Evolutionary conservation across 1,284 basidiomycete genomes (phyloP), one percentile per base, ranked within the genome.

Genomic region (Rhizoctonia solani): DNA sequence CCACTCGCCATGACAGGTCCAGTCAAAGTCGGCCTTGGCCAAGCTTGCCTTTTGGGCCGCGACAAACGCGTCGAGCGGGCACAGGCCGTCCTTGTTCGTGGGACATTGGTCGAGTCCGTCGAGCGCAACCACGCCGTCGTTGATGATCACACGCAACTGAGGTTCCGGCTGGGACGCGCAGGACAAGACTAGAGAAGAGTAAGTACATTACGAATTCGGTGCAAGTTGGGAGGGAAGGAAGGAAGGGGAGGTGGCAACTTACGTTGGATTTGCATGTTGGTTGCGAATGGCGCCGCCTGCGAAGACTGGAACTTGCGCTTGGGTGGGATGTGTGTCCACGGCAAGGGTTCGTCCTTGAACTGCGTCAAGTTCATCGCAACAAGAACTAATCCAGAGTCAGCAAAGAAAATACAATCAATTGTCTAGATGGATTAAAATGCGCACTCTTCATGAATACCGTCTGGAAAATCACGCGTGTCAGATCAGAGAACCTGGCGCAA

Each of bases 91-190:
- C 52, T 82, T 79, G 72, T 84, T 76, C 0, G 71, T 75, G 29
- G 87, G 85, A 72, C 92, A 95, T 1, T 89, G 90, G 25, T 81
- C 79, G 73, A 92, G 83, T 34, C 88, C 85, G 1, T 87, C 88
- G 44, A 95, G 81, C 1, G 95, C 92, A 0, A 87, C 82, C 1
- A 95, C 90, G 3, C 90, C 94, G 74, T 97, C 94, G 78, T 96
- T 96, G 76, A 93, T 84, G 74, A 91, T 84, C 63, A 90, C 80
- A 4, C 92, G 87, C 70, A 94, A 87, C 72, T 92, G 90, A 0
- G 75, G 79, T 19, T 44, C 37, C 29, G 81, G 82, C 1, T 82
- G 79, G 4, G 76, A 68, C 6, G 78, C 75, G 74, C 87, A 74
- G 14, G 71, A 69, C 8, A 89, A 72, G 81, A 82, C 6, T 88